Conservation (phyloP, 2,329 filamentous ascomycete genomes). For the Epichloe festucae region DNA sequence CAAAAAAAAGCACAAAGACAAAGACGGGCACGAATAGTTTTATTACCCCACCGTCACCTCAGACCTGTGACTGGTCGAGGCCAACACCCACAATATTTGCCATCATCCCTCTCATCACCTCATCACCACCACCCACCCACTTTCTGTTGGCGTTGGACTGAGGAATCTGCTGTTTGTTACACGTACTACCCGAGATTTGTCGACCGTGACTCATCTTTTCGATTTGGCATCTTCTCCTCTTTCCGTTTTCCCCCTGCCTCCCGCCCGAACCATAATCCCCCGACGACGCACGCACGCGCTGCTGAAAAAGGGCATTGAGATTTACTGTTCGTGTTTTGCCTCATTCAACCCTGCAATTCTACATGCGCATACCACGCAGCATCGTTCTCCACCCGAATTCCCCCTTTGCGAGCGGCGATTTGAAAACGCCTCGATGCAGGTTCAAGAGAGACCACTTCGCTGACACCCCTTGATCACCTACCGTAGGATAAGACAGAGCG, state of each 20-base stretch:
- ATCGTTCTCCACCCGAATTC: background rate
- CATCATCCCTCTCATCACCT: background rate
- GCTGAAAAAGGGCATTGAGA: background rate
- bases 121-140: constrained; percentile 1
- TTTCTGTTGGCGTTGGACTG: background rate
- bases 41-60: constrained; percentile 7
- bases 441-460: background rate
- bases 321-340: constrained; percentile 1
- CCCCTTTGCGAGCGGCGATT: background rate
- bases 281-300: background rate
- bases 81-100: constrained; percentile 4
- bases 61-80: constrained; percentile 4
- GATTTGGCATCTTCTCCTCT: background rate
- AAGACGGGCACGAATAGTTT: constrained; percentile 6
- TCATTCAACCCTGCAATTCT: background rate
- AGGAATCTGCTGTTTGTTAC: background rate
- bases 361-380: too few species aligned
- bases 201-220: background rate
- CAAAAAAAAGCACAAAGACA: background rate
- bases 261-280: background rate
- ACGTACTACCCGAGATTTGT: background rate
- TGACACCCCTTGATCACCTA: background rate
- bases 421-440: background rate
- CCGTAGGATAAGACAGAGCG: constrained; percentile 30
- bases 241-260: background rate